phyloP scores from a whole-genome alignment of 208 protist species.

The Entamoeba invadens region DNA sequence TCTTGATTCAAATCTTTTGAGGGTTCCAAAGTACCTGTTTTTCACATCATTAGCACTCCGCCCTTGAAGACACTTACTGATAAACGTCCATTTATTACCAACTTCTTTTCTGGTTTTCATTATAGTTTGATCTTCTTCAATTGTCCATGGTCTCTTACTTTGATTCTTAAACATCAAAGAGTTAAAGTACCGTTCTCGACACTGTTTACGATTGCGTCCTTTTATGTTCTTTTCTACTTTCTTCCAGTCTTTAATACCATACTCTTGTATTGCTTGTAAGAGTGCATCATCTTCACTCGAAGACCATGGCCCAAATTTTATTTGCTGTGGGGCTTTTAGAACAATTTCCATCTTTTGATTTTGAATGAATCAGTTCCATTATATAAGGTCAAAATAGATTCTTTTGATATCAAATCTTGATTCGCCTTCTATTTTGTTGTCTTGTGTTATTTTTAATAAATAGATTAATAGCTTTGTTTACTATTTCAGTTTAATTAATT shows the following conservation, averaged over 20 bases:
- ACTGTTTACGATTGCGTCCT: neutral
- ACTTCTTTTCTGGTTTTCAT: neutral
- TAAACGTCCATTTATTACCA: neutral
- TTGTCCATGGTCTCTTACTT: neutral
- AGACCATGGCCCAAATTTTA: neutral
- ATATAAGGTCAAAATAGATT: too few relatives aligned
- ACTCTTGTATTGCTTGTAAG: neutral
- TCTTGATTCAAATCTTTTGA: too few relatives aligned
- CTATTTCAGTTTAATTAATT: too few relatives aligned
- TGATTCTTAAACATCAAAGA: neutral
- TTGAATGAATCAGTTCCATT: too few relatives aligned
- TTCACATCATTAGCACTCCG: neutral
- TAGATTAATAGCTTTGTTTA: too few relatives aligned
- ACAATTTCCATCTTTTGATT: too few relatives aligned
- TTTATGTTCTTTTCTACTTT: too few relatives aligned
- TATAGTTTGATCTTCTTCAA: neutral
- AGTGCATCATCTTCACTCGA: neutral
- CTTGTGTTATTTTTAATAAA: too few relatives aligned
- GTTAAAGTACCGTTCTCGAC: neutral
- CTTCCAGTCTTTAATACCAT: neutral
- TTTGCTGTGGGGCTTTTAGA: too few relatives aligned
- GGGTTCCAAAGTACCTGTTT: neutral
- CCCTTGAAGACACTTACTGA: neutral
- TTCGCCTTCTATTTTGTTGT: too few relatives aligned
- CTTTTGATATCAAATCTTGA: too few relatives aligned